Conservation (phyloP, 1,284 basidiomycete genomes). For the Meira nashicola region DNA sequence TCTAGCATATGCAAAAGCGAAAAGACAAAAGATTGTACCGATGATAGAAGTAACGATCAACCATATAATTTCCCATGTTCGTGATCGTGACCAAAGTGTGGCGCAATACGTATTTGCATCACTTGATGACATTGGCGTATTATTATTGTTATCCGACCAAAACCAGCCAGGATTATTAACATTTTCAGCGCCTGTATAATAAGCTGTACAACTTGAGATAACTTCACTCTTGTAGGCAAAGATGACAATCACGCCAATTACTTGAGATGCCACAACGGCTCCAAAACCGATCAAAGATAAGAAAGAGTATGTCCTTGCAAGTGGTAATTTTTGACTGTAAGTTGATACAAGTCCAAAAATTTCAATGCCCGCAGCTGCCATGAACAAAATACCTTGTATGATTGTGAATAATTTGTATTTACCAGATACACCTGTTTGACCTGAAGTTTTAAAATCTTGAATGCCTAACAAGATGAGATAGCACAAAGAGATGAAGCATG, state of each 20-base stretch:
- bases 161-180: slow-evolving; percentile 9
- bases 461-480: slow-evolving; percentile 32
- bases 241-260: slow-evolving; percentile 33
- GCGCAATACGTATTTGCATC: slow-evolving; percentile 32
- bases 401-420: slow-evolving; percentile 32
- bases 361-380: slow-evolving; percentile 29
- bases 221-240: slow-evolving; percentile 27
- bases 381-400: slow-evolving; percentile 25
- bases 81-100: slow-evolving; percentile 24
- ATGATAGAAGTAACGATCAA: slow-evolving; percentile 29
- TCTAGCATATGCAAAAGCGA: slow-evolving; percentile 38
- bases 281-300: slow-evolving; percentile 22
- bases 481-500: slow-evolving; percentile 33
- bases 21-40: slow-evolving; percentile 33
- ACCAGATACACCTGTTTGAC: slow-evolving; percentile 19
- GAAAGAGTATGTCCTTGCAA: slow-evolving; percentile 14
- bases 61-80: slow-evolving; percentile 37
- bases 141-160: slow-evolving; percentile 11
- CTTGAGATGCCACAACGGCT: slow-evolving; percentile 26
- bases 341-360: slow-evolving; percentile 30
- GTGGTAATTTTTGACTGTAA: slow-evolving; percentile 17
- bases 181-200: slow-evolving; percentile 24
- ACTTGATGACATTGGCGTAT: slow-evolving; percentile 13
- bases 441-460: slow-evolving; percentile 26
- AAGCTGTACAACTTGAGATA: slow-evolving; percentile 29